These are phyloP conservation scores for Cladobotryum protrusum DNA, from an alignment of 2,329 filamentous ascomycete species.

Conservation along the genomic window DNA sequence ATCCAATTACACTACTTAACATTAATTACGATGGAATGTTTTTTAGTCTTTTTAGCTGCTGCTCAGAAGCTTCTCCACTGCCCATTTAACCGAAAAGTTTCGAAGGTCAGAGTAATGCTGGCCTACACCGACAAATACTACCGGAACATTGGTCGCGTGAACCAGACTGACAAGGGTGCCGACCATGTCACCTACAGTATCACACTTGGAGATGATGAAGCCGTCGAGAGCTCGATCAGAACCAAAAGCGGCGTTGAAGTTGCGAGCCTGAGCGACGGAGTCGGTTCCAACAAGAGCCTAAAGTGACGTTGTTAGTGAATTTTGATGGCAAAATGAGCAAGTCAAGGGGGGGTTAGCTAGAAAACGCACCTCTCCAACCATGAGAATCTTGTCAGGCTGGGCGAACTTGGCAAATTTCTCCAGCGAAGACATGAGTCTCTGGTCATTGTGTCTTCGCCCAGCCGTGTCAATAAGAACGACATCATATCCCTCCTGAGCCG, in stretches of 20 bases:
- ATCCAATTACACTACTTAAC: too few relatives aligned
- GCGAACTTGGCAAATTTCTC: constrained; percentile 98
- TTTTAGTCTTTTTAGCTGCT: constrained; percentile 37
- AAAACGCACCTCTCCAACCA: constrained; percentile 61
- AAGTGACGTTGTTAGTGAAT: neutral
- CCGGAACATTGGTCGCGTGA: constrained; percentile 92
- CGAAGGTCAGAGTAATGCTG: constrained; percentile 64
- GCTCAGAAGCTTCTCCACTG: constrained; percentile 58
- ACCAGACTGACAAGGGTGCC: constrained; percentile 94
- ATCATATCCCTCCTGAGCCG: constrained; percentile 69
- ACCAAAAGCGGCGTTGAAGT: constrained; percentile 93
- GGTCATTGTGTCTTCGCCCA: constrained; percentile 89
- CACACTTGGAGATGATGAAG: constrained; percentile 97
- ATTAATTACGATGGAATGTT: too few relatives aligned
- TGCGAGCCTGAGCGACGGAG: constrained; percentile 88
- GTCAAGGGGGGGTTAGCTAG: too few relatives aligned
- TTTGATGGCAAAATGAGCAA: neutral
- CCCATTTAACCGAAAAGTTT: constrained; percentile 65
- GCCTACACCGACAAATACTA: constrained; percentile 78
- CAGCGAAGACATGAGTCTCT: constrained; percentile 88
- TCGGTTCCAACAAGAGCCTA: constrained; percentile 89
- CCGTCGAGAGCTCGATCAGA: constrained; percentile 75
- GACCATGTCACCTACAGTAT: constrained; percentile 99
- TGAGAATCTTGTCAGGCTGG: constrained; percentile 94
- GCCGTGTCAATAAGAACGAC: constrained; percentile 97